Evolutionary conservation across 2,329 filamentous ascomycete genomes (phyloP).

Genomic region (Alternaria alternata): DNA sequence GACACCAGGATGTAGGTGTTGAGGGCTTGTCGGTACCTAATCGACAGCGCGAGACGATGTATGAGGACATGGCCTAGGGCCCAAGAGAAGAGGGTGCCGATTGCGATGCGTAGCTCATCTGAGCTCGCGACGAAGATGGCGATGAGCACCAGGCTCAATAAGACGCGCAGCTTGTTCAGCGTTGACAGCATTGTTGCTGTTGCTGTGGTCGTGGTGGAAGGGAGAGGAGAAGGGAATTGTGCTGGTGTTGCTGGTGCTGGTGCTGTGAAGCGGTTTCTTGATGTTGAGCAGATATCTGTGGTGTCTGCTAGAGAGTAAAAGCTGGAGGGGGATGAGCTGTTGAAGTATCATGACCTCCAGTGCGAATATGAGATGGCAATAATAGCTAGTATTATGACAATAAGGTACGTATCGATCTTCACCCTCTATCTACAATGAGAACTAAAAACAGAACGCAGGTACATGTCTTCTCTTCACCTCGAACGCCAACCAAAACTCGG

Average conservation of each 20-base stretch:
- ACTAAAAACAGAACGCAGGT: not conserved
- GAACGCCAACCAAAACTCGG: not conserved
- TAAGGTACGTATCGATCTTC: not conserved
- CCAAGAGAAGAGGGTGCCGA: conserved; percentile 13
- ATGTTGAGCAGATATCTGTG: not conserved
- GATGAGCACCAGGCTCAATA: conserved; percentile 17
- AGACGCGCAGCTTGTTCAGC: conserved; percentile 5
- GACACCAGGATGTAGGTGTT: conserved; percentile 13
- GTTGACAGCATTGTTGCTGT: conserved; percentile 14
- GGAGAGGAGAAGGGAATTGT: not conserved
- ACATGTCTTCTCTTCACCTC: not conserved
- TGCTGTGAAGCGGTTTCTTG: not conserved
- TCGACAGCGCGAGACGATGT: conserved; percentile 1
- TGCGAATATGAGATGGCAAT: not conserved
- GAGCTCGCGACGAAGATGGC: conserved; percentile 11
- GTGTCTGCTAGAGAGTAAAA: conserved; percentile 1
- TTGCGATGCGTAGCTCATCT: conserved; percentile 13
- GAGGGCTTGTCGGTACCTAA: not conserved
- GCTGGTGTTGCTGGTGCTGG: not conserved
- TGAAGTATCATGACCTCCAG: not conserved
- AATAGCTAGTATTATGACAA: not conserved
- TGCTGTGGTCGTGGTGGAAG: not conserved
- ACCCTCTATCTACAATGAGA: not conserved
- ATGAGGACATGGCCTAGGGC: conserved; percentile 15
- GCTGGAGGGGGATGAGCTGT: not conserved